Base-by-base conservation (phyloP, 352 stramenopile species). In the Elongisporangium undulatum region DNA sequence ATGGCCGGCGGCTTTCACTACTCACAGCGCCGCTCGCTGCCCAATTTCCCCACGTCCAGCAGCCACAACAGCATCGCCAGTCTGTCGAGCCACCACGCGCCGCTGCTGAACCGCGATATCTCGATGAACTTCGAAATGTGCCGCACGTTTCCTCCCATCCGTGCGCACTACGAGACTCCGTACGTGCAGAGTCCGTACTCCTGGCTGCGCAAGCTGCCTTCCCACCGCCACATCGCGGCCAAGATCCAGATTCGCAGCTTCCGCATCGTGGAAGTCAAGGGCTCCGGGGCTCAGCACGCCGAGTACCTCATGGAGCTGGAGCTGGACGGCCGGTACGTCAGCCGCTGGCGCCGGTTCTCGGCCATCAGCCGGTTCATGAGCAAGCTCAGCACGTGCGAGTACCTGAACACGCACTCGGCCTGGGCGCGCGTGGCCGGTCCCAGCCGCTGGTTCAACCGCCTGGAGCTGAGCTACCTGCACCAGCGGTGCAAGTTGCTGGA, bases 231-330 rank as follows among this genome's bases (percentile, higher is more conserved):
- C 55, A 86, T 92, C 48, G 80, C 78, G 2, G 85, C 79, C 54
- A 90, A 89, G 61, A 79, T 94, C 49, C 77, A 90, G 69, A 87
- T 94, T 61, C 82, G 79, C 48, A 92, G 77, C 67, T 94, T 94
- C 67, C 82, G 85, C 10, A 92, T 94, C 57, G 82, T 94, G 8
- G 78, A 89, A 61, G 64, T 65, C 16, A 69, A 71, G 45, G 56
- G 21, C 15, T 82, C 63, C 8, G 74, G 74, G 53, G 75, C 66
- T 20, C 79, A 87, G 63, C 80, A 92, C 59, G 85, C 82, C 64
- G 85, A 94, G 76, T 94, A 90, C 59, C 69, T 91, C 39, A 74
- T 94, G 38, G 82, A 94, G 68, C 68, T 89, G 58, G 75, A 88
- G 61, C 70, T 94, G 19, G 85, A 91, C 60, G 80, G 78, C 22